Conservation (phyloP, 495 filamentous ascomycete genomes). For the Hypoxylon fuscum region DNA sequence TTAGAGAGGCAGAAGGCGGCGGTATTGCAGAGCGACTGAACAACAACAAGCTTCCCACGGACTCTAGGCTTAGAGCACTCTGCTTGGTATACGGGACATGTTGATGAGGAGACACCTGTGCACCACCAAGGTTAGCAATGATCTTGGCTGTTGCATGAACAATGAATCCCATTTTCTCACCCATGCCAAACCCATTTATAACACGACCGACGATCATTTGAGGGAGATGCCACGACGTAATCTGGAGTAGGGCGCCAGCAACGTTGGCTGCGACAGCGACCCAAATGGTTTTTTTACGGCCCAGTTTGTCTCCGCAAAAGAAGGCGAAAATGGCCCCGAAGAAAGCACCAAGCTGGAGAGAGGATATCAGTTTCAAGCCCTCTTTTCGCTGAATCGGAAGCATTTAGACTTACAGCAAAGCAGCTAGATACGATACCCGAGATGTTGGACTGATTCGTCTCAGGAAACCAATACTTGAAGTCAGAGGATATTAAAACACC, state of each 20-base stretch:
- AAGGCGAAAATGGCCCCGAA: constrained; percentile 50
- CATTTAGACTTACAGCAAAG: constrained; percentile 48
- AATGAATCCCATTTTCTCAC: no score
- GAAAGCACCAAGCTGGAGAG: constrained; percentile 45
- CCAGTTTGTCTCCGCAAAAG: constrained; percentile 52
- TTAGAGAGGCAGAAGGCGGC: constrained; percentile 44
- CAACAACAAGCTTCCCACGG: constrained; percentile 53
- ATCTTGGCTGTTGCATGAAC: no score
- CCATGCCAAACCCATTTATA: constrained; percentile 71
- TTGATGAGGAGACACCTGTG: constrained; percentile 65
- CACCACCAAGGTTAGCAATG: no score
- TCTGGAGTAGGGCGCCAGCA: constrained; percentile 60
- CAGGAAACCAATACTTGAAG: constrained; percentile 40
- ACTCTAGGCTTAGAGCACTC: constrained; percentile 62
- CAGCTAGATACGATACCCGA: constrained; percentile 51
- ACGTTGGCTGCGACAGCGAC: constrained; percentile 62
- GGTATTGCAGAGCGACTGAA: constrained; percentile 34
- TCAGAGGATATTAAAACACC: constrained; percentile 49
- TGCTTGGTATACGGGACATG: constrained; percentile 68
- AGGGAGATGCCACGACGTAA: constrained; percentile 45
- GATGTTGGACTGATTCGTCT: constrained; percentile 29
- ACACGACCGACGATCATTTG: constrained; percentile 71
- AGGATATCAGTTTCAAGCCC: constrained; percentile 35
- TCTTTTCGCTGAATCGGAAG: no score
- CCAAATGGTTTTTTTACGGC: constrained; percentile 68